Percentiles rank a stretch among this genome's conserved stretches.
These are phyloP conservation scores for Boletellus deceptivus DNA, from an alignment of 1,284 basidiomycete species.

Conservation along the genomic window DNA sequence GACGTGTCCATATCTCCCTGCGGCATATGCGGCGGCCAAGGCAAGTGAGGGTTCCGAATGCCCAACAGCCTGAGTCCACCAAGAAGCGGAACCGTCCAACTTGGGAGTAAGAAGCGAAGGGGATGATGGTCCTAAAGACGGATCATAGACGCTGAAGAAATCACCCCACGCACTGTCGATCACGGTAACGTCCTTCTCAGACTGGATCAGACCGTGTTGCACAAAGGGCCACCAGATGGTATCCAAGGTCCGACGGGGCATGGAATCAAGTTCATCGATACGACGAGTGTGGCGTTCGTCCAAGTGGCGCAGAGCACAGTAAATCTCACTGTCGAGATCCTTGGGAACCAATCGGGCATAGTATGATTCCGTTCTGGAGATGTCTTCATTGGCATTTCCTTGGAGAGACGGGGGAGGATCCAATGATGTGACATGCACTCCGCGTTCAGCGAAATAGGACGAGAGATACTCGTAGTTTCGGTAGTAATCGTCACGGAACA, in stretches of 20 bases:
- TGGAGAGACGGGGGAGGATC: slow-evolving; percentile 59
- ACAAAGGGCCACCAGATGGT: slow-evolving; percentile 98
- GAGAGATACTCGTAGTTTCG: slow-evolving; percentile 83
- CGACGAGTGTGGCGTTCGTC: slow-evolving; percentile 63
- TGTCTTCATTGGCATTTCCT: slow-evolving; percentile 51
- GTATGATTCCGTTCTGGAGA: slow-evolving; percentile 61
- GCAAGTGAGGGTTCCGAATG: slow-evolving; percentile 80
- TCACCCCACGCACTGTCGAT: slow-evolving; percentile 92
- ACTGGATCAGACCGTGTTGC: slow-evolving; percentile 78
- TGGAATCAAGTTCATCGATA: slow-evolving; percentile 68
- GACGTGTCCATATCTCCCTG: slow-evolving; percentile 95
- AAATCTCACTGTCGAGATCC: slow-evolving; percentile 41
- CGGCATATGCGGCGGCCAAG: slow-evolving; percentile 84
- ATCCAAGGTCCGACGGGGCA: slow-evolving; percentile 77
- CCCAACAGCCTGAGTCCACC: slow-evolving; percentile 97
- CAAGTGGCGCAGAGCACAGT: slow-evolving; percentile 57
- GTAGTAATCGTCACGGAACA: slow-evolving; percentile 88
- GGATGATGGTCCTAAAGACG: slow-evolving; percentile 17
- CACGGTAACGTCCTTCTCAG: slow-evolving; percentile 75
- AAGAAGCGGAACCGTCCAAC: slow-evolving; percentile 92
- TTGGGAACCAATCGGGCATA: slow-evolving; percentile 53
- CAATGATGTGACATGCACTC: slow-evolving; percentile 58
- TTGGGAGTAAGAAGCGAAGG: slow-evolving; percentile 63
- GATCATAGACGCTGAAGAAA: slow-evolving; percentile 73
- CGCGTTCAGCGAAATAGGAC: slow-evolving; percentile 75